Percentiles rank a stretch among this genome's conserved stretches.
Conservation (phyloP, 805 yeast genomes). For the Yamadazyma sp. region DNA sequence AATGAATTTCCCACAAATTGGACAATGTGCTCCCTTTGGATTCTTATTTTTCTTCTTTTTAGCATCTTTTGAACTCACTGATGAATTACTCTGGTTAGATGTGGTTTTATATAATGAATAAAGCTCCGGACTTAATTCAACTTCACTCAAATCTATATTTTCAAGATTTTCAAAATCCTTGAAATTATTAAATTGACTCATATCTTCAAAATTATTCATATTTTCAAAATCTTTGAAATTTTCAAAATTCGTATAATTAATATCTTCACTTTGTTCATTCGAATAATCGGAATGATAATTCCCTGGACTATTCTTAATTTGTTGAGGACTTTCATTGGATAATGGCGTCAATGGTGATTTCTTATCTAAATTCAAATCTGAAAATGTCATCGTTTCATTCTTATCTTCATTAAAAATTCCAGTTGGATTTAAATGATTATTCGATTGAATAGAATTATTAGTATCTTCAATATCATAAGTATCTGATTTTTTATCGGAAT, state of each 20-base stretch:
- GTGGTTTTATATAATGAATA: slow-evolving; percentile 5
- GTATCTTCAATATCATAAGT: slow-evolving; percentile 1
- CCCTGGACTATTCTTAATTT: slow-evolving; percentile 2
- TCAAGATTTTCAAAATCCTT: too few species aligned
- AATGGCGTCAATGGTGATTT: slow-evolving; percentile 7
- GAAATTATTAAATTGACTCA: too few species aligned
- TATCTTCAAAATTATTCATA: too few species aligned
- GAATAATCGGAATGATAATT: too few species aligned
- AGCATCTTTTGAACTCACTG: slow-evolving; percentile 12
- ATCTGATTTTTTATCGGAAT: slow-evolving; percentile 5
- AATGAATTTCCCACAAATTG: slow-evolving; percentile 39
- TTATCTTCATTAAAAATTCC: background rate
- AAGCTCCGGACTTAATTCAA: too few species aligned
- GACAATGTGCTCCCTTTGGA: slow-evolving; percentile 36
- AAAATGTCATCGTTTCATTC: slow-evolving; percentile 3
- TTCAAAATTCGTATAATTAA: too few species aligned
- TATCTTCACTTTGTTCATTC: too few species aligned
- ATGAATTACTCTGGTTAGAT: slow-evolving; percentile 13
- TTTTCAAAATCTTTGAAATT: too few species aligned
- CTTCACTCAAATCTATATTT: too few species aligned
- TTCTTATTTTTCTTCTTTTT: slow-evolving; percentile 19
- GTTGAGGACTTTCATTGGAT: slow-evolving; percentile 4
- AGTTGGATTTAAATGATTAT: background rate
- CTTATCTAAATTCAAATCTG: slow-evolving; percentile 4
- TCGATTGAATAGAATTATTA: background rate